phyloP scores from a whole-genome alignment of 139 green algal species.

The Micractinium sp. region DNA sequence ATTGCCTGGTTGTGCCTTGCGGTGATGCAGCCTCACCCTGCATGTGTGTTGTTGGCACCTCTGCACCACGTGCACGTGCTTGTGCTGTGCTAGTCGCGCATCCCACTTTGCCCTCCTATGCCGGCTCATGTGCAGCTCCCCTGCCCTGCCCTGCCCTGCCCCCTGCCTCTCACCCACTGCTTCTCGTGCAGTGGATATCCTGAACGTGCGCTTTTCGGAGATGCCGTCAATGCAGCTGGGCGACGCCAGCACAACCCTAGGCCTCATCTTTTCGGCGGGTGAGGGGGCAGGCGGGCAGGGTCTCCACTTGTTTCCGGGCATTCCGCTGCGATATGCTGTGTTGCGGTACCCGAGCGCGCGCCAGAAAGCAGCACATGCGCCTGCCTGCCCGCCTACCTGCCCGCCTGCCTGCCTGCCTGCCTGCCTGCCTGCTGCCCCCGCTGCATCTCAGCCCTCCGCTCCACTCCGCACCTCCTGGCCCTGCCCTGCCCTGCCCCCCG shows the following conservation, averaged over 20 bases:
- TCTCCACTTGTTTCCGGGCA: no score
- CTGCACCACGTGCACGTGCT: neutral
- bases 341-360: no score
- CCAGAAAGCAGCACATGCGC: no score
- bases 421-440: neutral
- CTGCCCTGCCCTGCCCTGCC: no score
- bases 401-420: no score
- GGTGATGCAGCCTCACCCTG: neutral
- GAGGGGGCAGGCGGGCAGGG: no score
- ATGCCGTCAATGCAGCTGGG: slow-evolving; percentile 51
- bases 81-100: neutral
- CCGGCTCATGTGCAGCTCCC: no score
- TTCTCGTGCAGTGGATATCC: slow-evolving; percentile 31
- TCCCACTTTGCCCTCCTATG: neutral
- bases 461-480: neutral
- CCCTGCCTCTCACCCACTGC: no score
- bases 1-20: neutral
- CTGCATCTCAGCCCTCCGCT: neutral
- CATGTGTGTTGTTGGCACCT: neutral
- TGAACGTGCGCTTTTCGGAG: slow-evolving; percentile 46
- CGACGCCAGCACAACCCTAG: slow-evolving; percentile 44
- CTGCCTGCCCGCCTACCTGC: no score
- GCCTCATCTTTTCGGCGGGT: slow-evolving; percentile 54
- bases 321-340: no score
- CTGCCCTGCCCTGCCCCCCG: neutral